Base-by-base conservation (phyloP, 176 grass and related monocot genomes). In the Oryza glaberrima region DNA sequence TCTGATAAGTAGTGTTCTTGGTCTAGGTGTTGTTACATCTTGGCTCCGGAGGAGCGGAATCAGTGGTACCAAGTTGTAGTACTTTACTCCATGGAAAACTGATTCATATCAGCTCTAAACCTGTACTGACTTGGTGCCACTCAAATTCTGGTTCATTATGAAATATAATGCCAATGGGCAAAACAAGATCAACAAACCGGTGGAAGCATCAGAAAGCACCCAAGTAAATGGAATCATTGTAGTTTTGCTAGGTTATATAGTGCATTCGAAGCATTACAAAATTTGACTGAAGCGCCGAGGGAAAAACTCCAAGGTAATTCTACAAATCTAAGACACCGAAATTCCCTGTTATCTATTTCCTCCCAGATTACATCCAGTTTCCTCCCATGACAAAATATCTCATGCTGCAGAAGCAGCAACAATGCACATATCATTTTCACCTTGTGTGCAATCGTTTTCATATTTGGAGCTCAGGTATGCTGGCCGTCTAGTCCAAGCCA, bases 201-300 rank as follows among this genome's bases (percentile, higher is more conserved):
- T 15, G 19, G 54, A 20, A 19, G 1, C 30, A 79, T 7, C 41
- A 12, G 46, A 26, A 26, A 64, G 36, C 11, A 38, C 17, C 52
- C 36, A 72, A 47, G 58, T 41, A 34, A 79, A 78, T 30, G 54
- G 41, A 44, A 66, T 25, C 41, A 52, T 65, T 43, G 43, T 65
- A 56, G 30, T 66, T 66, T 35, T 19, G 35, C 9, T 36, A 84
- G 9, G 32, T 7, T 49, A 26, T 49, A 20, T 23, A 72, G 34
- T 69, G 44, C 16, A 41, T 54, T 41, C 30, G 17, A 76, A 71
- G 70, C 66, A 32, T 65, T 88, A 86, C 66, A 85, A 77, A 83
- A 86, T 45, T 64, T 61, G 32, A 22, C 74, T 41, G 49, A 72
- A 4, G 36, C 35, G 32, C 32, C 22, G 58, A 38, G 25, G 7